phyloP scores from a whole-genome alignment of 2,329 filamentous ascomycete species.

The Berkeleyomyces basicola region DNA sequence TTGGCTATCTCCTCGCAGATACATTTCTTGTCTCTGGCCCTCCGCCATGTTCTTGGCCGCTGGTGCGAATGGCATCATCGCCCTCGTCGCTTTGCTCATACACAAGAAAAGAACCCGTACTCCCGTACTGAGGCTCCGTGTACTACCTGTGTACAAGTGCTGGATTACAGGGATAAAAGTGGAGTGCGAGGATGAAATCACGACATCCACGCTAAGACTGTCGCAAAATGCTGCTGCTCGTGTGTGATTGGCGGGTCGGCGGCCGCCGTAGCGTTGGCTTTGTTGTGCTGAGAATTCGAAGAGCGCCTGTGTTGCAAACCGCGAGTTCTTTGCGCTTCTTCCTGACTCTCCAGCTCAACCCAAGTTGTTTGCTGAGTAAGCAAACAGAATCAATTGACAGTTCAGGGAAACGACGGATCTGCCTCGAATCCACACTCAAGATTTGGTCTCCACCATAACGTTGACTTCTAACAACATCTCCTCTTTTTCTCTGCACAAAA shows the following conservation, averaged over 20 bases:
- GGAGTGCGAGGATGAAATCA: conserved; percentile 21
- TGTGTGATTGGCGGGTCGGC: conserved; percentile 21
- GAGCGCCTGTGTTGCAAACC: too few relatives aligned
- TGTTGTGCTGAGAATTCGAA: not conserved
- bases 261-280: not conserved
- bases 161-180: not conserved
- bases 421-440: too few relatives aligned
- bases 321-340: not conserved
- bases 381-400: not conserved
- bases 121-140: not conserved
- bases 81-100: conserved; percentile 9
- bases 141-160: not conserved
- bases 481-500: not conserved
- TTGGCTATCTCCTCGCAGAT: too few relatives aligned
- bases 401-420: not conserved
- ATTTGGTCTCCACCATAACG: not conserved
- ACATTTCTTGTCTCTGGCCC: too few relatives aligned
- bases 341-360: too few relatives aligned
- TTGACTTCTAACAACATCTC: not conserved
- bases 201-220: conserved; percentile 36
- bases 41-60: too few relatives aligned
- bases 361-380: not conserved
- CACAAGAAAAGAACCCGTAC: not conserved
- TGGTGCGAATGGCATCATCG: conserved; percentile 11
- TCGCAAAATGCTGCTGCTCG: conserved; percentile 22